Evolutionary conservation across 169 alveolate species (phyloP).

Genomic region (Cryptosporidium bovis): DNA sequence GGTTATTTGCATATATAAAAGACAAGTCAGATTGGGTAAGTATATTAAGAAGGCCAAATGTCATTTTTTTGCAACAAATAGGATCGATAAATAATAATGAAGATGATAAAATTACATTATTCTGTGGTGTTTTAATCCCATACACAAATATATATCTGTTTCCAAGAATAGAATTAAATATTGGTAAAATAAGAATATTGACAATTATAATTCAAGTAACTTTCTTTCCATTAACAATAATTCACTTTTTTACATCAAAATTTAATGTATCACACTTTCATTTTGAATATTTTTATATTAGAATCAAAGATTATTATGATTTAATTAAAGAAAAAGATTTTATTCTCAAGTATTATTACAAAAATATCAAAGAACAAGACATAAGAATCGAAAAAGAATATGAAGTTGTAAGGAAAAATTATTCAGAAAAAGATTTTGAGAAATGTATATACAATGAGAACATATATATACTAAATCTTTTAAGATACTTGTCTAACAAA

Average conservation of each 20-base stretch:
- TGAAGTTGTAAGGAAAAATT: too few species aligned
- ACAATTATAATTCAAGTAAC: slow-evolving; percentile 43
- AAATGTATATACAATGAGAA: slow-evolving; percentile 45
- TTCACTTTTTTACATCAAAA: slow-evolving; percentile 47
- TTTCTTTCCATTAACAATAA: slow-evolving; percentile 28
- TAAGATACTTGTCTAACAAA: slow-evolving; percentile 7
- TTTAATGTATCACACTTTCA: slow-evolving; percentile 46
- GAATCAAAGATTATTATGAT: slow-evolving; percentile 35
- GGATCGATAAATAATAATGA: background rate
- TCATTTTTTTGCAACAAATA: slow-evolving; percentile 50
- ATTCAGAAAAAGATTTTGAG: slow-evolving; percentile 22
- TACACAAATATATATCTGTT: slow-evolving; percentile 14
- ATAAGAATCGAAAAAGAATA: background rate
- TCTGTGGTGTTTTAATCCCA: slow-evolving; percentile 20
- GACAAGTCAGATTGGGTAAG: slow-evolving; percentile 64
- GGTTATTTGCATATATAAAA: slow-evolving; percentile 55
- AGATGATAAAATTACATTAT: slow-evolving; percentile 8
- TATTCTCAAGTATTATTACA: slow-evolving; percentile 28
- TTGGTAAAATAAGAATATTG: slow-evolving; percentile 47
- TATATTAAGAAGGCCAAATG: slow-evolving; percentile 24
- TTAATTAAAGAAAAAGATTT: slow-evolving; percentile 1
- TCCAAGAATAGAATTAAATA: slow-evolving; percentile 25
- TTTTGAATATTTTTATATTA: slow-evolving; percentile 37
- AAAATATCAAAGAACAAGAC: background rate
- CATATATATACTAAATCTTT: slow-evolving; percentile 7